Evolutionary conservation across 192 early-diverging fungal genomes (phyloP).

Genomic region (Coemansia sp.): DNA sequence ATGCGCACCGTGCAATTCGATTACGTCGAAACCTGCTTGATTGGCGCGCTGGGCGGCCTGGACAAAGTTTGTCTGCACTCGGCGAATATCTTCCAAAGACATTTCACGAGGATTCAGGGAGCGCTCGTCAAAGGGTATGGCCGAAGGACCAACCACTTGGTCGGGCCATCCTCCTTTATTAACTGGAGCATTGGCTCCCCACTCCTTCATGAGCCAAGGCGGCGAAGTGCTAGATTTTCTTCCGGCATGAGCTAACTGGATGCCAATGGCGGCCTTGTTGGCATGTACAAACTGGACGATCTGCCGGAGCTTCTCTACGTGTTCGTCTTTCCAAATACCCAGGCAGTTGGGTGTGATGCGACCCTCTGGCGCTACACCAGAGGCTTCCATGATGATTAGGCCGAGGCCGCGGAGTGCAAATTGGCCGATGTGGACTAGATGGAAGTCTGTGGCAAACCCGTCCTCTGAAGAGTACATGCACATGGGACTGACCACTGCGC

Average conservation of each 20-base stretch:
- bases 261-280: conserved; percentile 56
- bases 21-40: conserved; percentile 81
- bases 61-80: conserved; percentile 59
- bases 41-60: conserved; percentile 65
- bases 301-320: conserved; percentile 53
- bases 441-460: conserved; percentile 65
- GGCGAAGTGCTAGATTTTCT: conserved; percentile 61
- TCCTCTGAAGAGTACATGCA: conserved; percentile 71
- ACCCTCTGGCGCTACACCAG: conserved; percentile 69
- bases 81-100: conserved; percentile 63
- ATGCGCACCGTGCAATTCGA: conserved; percentile 90
- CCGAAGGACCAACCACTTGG: conserved; percentile 63
- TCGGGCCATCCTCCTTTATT: conserved; percentile 67
- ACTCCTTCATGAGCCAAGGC: conserved; percentile 11
- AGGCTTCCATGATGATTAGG: conserved; percentile 75
- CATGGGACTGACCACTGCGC: conserved; percentile 77
- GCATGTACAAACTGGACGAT: conserved; percentile 58
- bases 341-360: conserved; percentile 72
- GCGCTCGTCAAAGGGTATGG: conserved; percentile 43
- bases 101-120: conserved; percentile 52
- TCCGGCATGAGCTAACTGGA: conserved; percentile 84
- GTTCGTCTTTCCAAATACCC: conserved; percentile 82
- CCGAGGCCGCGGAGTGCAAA: conserved; percentile 77
- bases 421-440: conserved; percentile 61
- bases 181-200: conserved; percentile 13